These are phyloP conservation scores for Macrolepiota fuliginosa DNA, from an alignment of 768 basidiomycete genomes.

Conservation along the genomic window DNA sequence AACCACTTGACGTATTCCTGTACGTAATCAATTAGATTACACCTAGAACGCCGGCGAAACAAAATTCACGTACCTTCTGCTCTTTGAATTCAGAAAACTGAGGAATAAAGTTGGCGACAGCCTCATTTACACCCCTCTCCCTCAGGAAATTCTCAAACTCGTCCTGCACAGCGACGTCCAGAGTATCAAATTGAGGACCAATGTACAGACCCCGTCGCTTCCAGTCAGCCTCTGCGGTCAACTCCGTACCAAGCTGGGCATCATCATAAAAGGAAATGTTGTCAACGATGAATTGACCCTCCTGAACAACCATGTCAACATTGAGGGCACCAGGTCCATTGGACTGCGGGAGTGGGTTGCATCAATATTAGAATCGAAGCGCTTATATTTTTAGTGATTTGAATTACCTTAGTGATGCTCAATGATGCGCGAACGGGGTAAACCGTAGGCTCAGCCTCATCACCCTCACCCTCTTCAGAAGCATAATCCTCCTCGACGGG, in stretches of 20 bases:
- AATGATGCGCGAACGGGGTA: constrained; percentile 80
- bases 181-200: constrained; percentile 92
- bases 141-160: constrained; percentile 88
- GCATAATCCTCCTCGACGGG: constrained; percentile 32
- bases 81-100: constrained; percentile 91
- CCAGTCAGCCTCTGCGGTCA: constrained; percentile 92
- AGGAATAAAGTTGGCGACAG: constrained; percentile 81
- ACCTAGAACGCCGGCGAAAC: neutral
- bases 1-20: constrained; percentile 95
- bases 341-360: constrained; percentile 32
- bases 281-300: constrained; percentile 81
- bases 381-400: neutral
- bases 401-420: constrained; percentile 77
- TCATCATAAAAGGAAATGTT: constrained; percentile 87
- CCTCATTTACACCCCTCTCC: constrained; percentile 87
- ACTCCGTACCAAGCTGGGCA: constrained; percentile 63
- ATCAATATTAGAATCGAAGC: neutral
- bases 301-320: constrained; percentile 76
- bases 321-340: constrained; percentile 64
- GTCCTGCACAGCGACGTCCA: constrained; percentile 85
- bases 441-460: constrained; percentile 21
- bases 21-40: constrained; percentile 13
- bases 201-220: constrained; percentile 88
- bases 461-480: constrained; percentile 25
- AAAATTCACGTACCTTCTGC: constrained; percentile 65